Evolutionary conservation across 140 eudicot species (phyloP).

Genomic region (Stevia rebaudiana): DNA sequence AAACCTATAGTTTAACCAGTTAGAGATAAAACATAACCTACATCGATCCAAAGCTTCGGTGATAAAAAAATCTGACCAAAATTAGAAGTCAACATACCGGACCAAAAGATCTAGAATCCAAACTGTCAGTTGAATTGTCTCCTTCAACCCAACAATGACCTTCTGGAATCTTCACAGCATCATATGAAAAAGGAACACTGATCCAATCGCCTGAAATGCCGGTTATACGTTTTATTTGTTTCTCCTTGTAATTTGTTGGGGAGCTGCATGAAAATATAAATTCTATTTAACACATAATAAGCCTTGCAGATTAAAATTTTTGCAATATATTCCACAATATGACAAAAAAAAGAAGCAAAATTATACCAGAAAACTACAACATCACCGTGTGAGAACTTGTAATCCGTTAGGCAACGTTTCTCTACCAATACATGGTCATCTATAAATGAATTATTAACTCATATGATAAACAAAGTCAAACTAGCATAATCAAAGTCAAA

Average conservation of each 20-base stretch:
- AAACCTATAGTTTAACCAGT: too few species aligned
- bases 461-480: slow-evolving; percentile 7
- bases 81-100: slow-evolving; percentile 49
- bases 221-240: slow-evolving; percentile 59
- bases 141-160: slow-evolving; percentile 99
- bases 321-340: background rate
- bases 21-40: background rate
- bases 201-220: slow-evolving; percentile 94
- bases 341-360: background rate
- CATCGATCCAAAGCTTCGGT: too few species aligned
- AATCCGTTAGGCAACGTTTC: slow-evolving; percentile 66
- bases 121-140: slow-evolving; percentile 66
- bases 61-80: background rate
- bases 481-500: slow-evolving; percentile 8
- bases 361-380: slow-evolving; percentile 80
- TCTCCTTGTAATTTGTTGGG: slow-evolving; percentile 70
- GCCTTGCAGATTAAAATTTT: background rate
- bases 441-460: slow-evolving; percentile 27
- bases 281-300: background rate
- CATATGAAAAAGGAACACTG: slow-evolving; percentile 37
- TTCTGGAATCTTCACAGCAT: slow-evolving; percentile 66
- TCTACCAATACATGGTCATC: slow-evolving; percentile 83
- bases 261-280: slow-evolving; percentile 55
- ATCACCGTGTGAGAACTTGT: slow-evolving; percentile 78
- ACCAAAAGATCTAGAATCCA: slow-evolving; percentile 79